Conservation (phyloP, 768 basidiomycete species). For the Austroboletus eburneus region DNA sequence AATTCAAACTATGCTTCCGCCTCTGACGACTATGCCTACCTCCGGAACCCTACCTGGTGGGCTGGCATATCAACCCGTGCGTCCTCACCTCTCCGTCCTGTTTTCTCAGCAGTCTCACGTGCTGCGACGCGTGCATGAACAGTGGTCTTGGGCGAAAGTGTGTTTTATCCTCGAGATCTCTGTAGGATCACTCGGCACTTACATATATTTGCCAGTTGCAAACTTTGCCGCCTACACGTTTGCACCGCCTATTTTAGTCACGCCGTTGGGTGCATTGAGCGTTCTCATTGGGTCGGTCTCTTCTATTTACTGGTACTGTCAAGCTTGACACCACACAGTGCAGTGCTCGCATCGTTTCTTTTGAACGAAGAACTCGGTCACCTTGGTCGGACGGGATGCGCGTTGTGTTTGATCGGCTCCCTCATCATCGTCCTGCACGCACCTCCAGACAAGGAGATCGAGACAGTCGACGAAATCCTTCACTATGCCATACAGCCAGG, state of each 20-base stretch:
- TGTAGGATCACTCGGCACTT: no score
- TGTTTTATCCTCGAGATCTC: no score
- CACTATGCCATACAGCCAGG: conserved; percentile 92
- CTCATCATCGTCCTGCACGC: conserved; percentile 95
- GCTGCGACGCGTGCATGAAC: conserved; percentile 6
- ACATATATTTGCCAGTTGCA: conserved; percentile 46
- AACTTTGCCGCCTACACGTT: conserved; percentile 98
- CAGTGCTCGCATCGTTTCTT: conserved; percentile 89
- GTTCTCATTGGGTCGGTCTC: conserved; percentile 86
- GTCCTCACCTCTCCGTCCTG: conserved; percentile 30
- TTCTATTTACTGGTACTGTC: background rate
- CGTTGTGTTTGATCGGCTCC: conserved; percentile 80
- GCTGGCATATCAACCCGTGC: conserved; percentile 86
- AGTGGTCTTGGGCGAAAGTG: conserved; percentile 95
- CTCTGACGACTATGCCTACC: conserved; percentile 81
- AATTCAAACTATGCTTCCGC: conserved; percentile 49
- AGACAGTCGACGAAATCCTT: conserved; percentile 92
- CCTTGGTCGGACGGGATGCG: conserved; percentile 83
- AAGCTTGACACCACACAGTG: conserved; percentile 44
- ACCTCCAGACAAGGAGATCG: conserved; percentile 89
- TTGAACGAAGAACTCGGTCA: conserved; percentile 93
- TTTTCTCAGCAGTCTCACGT: conserved; percentile 4
- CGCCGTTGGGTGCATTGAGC: conserved; percentile 93
- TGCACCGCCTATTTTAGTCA: conserved; percentile 97
- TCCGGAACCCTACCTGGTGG: conserved; percentile 97